Conservation (phyloP, 495 filamentous ascomycete genomes). For the Apiosordaria backusii region DNA sequence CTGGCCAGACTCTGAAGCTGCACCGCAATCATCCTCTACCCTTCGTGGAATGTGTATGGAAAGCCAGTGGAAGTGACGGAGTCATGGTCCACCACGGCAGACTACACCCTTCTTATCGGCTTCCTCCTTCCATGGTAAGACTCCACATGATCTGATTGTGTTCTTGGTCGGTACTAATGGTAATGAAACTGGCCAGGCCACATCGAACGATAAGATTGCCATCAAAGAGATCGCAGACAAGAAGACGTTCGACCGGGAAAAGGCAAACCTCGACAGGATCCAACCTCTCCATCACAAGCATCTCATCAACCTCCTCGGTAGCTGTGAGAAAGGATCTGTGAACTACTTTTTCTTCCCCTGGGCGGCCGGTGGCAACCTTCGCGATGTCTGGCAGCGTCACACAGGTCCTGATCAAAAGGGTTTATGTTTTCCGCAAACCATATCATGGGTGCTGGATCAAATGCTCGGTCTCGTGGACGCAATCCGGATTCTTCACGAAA, state of each 20-base stretch:
- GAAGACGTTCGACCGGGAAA: slow-evolving; percentile 7
- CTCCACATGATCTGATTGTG: background rate
- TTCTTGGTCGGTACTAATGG: background rate
- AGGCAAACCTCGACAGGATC: slow-evolving; percentile 9
- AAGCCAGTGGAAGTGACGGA: background rate
- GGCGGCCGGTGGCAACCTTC: slow-evolving; percentile 22
- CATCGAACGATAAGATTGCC: background rate
- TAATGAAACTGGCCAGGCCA: background rate
- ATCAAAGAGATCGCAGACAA: slow-evolving; percentile 10
- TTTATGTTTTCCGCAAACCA: background rate
- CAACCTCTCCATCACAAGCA: slow-evolving; percentile 11
- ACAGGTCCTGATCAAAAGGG: background rate
- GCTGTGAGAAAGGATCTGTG: slow-evolving; percentile 4
- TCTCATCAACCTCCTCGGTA: slow-evolving; percentile 20
- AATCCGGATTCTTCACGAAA: slow-evolving; percentile 17
- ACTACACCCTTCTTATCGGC: slow-evolving; percentile 7
- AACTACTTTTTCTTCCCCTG: slow-evolving; percentile 19
- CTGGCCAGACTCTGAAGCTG: slow-evolving; percentile 1
- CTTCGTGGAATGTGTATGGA: background rate
- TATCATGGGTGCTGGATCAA: slow-evolving; percentile 23
- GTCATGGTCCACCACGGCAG: slow-evolving; percentile 4
- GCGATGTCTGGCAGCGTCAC: slow-evolving; percentile 16
- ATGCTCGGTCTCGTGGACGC: slow-evolving; percentile 22
- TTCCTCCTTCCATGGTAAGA: slow-evolving; percentile 1
- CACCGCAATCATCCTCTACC: slow-evolving; percentile 8